Percentiles rank a stretch among this genome's conserved stretches.
Conservation (phyloP, 306 rosid genomes). For the Castanea crenata region DNA sequence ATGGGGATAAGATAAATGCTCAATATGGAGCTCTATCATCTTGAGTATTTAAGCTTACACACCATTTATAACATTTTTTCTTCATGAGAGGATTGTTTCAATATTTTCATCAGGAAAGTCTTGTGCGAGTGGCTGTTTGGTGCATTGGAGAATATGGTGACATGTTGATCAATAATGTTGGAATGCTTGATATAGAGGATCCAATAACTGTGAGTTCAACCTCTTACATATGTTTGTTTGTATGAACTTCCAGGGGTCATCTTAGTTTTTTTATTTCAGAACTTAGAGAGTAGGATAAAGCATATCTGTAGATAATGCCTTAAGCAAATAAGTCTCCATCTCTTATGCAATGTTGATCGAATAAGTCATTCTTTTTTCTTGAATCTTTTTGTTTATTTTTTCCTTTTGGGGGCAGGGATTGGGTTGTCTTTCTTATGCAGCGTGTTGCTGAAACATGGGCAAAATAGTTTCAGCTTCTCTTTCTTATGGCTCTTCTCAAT, state of each 20-base stretch:
- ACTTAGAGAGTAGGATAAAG: background rate
- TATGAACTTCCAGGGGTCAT: constrained; percentile 4
- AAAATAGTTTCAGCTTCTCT: background rate
- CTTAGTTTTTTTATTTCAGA: background rate
- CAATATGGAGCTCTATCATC: constrained; percentile 19
- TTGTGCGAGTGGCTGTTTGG: constrained; percentile 98
- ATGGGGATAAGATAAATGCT: constrained; percentile 12
- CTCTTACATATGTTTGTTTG: constrained; percentile 15
- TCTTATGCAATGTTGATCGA: background rate
- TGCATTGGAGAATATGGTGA: constrained; percentile 98
- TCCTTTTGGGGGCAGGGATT: background rate
- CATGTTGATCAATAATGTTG: constrained; percentile 73
- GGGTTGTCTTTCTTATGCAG: background rate
- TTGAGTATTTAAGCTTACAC: background rate
- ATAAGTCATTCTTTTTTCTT: background rate
- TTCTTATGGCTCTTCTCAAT: background rate
- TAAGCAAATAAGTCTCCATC: background rate
- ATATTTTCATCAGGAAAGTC: constrained; percentile 72
- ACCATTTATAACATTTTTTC: background rate
- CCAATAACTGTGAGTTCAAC: constrained; percentile 71
- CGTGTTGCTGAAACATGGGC: background rate
- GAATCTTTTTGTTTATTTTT: background rate
- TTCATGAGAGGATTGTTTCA: background rate
- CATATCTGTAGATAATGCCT: background rate
- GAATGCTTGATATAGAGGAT: constrained; percentile 88